Evolutionary conservation across 495 filamentous ascomycete species (phyloP).

Genomic region (Penicillium bovifimosum): DNA sequence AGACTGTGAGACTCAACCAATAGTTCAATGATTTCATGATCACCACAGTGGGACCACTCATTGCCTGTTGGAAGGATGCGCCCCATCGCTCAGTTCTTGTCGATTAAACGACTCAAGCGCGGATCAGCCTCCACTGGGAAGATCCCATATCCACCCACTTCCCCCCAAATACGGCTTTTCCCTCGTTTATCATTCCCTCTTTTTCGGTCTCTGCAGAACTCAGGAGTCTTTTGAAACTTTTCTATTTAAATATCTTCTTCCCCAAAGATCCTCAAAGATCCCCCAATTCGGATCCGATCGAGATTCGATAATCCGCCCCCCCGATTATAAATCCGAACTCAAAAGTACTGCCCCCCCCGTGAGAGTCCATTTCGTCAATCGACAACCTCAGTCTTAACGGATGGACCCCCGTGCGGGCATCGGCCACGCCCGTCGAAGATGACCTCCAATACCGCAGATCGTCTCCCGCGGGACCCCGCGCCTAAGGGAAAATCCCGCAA

Average conservation of each 20-base stretch:
- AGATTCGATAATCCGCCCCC: not conserved
- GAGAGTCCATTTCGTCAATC: not conserved
- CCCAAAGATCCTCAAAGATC: too few relatives aligned
- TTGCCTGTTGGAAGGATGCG: not conserved
- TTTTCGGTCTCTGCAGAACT: not conserved
- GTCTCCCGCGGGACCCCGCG: conserved; percentile 16
- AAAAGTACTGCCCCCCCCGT: not conserved
- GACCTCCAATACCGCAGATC: conserved; percentile 13
- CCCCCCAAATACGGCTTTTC: conserved; percentile 2
- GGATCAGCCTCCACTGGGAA: conserved; percentile 25
- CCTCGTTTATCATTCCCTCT: conserved; percentile 2
- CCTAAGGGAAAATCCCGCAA: conserved; percentile 29
- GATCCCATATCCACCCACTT: conserved; percentile 19
- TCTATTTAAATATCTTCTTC: not conserved
- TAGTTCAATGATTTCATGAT: not conserved
- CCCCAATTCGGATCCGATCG: not conserved
- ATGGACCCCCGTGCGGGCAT: conserved; percentile 14
- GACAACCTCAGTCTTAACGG: not conserved
- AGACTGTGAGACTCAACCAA: not conserved
- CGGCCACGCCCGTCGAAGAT: conserved; percentile 11
- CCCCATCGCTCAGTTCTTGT: conserved; percentile 1
- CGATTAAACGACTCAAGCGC: conserved; percentile 11
- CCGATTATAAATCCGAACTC: too few relatives aligned
- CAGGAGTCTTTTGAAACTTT: not conserved
- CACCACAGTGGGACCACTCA: conserved; percentile 3